Conservation (phyloP, 2,329 filamentous ascomycete species). For the Colletotrichum sp. region DNA sequence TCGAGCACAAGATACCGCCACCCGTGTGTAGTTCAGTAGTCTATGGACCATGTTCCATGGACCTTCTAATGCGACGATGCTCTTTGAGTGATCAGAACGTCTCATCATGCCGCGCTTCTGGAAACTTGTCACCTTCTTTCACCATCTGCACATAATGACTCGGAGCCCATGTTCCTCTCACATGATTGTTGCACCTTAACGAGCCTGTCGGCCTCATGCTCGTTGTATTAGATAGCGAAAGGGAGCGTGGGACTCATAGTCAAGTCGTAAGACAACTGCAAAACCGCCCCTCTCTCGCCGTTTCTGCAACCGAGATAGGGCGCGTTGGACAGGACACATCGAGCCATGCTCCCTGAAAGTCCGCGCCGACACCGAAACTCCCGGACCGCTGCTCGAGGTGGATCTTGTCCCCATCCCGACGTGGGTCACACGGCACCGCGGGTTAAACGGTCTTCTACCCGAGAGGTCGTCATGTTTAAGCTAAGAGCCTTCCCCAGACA, state of each 20-base stretch:
- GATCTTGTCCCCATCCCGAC: not conserved
- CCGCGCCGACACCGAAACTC: not conserved
- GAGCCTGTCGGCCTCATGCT: not conserved
- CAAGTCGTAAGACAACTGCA: not conserved
- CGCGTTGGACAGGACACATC: not conserved
- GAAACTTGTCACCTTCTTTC: not conserved
- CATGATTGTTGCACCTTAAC: not conserved
- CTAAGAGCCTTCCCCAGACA: not conserved
- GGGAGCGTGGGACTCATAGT: not conserved
- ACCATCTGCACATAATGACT: not conserved
- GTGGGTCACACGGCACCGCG: not conserved
- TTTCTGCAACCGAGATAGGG: not conserved
- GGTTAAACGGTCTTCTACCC: conserved; percentile 4
- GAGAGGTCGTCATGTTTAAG: not conserved
- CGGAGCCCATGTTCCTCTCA: not conserved
- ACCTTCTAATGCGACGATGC: accelerated
- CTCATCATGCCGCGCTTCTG: not conserved
- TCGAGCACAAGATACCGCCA: not conserved
- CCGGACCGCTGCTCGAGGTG: not conserved
- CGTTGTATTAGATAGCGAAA: not conserved
- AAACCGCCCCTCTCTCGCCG: not conserved
- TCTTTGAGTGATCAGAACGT: not conserved
- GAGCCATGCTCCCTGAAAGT: not conserved
- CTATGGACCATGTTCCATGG: not conserved
- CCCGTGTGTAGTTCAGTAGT: not conserved